Evolutionary conservation across 2,329 filamentous ascomycete genomes (phyloP).

Genomic region (Diaporthe velutina): DNA sequence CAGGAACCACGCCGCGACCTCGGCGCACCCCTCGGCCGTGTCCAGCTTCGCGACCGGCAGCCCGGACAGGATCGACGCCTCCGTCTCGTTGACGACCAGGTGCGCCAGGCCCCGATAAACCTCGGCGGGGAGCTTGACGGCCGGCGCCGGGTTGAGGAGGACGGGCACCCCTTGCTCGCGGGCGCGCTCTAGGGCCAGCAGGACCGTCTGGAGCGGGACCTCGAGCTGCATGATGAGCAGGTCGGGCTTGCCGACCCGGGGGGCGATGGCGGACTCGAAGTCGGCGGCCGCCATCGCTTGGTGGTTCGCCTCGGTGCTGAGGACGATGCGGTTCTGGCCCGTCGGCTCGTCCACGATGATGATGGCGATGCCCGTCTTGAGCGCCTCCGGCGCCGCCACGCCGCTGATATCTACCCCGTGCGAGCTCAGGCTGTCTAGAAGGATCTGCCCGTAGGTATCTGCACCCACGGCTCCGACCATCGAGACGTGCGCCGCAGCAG

Average conservation of each 20-base stretch:
- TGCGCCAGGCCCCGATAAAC: slow-evolving; percentile 79
- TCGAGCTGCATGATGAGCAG: slow-evolving; percentile 84
- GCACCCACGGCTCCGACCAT: slow-evolving; percentile 83
- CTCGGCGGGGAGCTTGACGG: slow-evolving; percentile 74
- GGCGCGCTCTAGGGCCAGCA: slow-evolving; percentile 69
- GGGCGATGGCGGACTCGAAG: slow-evolving; percentile 6
- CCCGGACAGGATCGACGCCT: slow-evolving; percentile 80
- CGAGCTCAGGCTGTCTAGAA: slow-evolving; percentile 69
- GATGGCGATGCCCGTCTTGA: slow-evolving; percentile 78
- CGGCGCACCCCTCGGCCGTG: slow-evolving; percentile 56
- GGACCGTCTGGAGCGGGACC: slow-evolving; percentile 75
- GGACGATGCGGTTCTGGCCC: slow-evolving; percentile 82
- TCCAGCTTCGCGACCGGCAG: slow-evolving; percentile 64
- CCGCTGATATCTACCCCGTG: slow-evolving; percentile 73
- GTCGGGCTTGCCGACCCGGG: slow-evolving; percentile 59
- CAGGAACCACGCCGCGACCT: slow-evolving; percentile 73
- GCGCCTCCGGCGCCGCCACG: slow-evolving; percentile 58
- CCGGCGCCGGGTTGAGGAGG: slow-evolving; percentile 88
- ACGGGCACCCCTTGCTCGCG: slow-evolving; percentile 67
- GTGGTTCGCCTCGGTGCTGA: slow-evolving; percentile 80
- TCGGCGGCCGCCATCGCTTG: slow-evolving; percentile 26
- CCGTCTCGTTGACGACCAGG: slow-evolving; percentile 91
- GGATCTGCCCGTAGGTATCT: slow-evolving; percentile 73
- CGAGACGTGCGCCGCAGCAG: slow-evolving; percentile 59
- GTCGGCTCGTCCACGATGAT: slow-evolving; percentile 81